These are phyloP conservation scores for Hypomyces rosellus DNA, from an alignment of 2,329 filamentous ascomycete species.

Conservation along the genomic window DNA sequence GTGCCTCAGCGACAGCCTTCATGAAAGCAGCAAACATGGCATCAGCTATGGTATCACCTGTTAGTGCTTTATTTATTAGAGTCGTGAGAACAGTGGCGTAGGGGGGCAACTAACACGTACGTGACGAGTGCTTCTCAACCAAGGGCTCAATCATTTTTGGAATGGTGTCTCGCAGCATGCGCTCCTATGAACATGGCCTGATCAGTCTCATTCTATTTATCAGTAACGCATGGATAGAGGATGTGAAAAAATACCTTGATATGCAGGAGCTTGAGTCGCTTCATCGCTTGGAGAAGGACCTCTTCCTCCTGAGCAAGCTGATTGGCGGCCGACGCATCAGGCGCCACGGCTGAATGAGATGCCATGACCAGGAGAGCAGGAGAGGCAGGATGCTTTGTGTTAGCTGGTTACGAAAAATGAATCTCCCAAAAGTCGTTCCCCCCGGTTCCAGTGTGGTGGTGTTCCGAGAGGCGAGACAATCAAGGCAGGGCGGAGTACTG, in stretches of 20 bases:
- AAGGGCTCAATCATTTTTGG: conserved; percentile 41
- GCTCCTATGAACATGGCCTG: conserved; percentile 21
- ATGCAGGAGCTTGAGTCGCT: conserved; percentile 48
- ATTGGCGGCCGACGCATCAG: conserved; percentile 17
- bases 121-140: conserved; percentile 41
- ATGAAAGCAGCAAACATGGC: conserved; percentile 41
- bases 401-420: no score
- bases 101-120: conserved; percentile 32
- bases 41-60: conserved; percentile 38
- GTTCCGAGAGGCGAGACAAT: no score
- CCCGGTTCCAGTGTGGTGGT: no score
- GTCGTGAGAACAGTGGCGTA: neutral
- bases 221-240: neutral
- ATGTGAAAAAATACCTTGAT: conserved; percentile 38
- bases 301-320: conserved; percentile 41
- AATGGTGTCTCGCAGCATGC: conserved; percentile 31
- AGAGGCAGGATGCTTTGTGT: no score
- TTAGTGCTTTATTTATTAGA: conserved; percentile 1
- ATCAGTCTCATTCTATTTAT: conserved; percentile 14
- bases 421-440: no score
- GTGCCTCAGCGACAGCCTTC: conserved; percentile 40
- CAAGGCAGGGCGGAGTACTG: no score
- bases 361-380: neutral
- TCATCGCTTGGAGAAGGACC: conserved; percentile 42
- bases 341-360: conserved; percentile 15